phyloP scores from a whole-genome alignment of 306 rosid genomes.

The Vigna trinervia region DNA sequence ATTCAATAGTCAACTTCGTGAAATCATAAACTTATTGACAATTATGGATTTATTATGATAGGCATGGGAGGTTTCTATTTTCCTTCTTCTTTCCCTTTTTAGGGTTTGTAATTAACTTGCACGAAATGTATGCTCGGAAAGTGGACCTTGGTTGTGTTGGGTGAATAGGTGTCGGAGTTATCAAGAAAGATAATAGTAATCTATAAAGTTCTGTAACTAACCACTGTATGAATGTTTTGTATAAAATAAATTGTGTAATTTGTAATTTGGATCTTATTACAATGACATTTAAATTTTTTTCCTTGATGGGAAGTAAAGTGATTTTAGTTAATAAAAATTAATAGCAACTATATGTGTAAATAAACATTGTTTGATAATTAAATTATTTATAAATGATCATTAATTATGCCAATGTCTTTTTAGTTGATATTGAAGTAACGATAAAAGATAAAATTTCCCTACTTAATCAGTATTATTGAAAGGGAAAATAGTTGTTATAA shows the following conservation, averaged over 20 bases:
- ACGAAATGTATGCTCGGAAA: constrained; percentile 1
- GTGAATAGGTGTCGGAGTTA: not conserved
- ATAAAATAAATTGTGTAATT: not conserved
- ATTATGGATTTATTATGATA: constrained; percentile 18
- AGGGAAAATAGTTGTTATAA: no score
- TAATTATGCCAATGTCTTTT: no score
- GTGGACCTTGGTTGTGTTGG: not conserved
- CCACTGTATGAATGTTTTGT: not conserved
- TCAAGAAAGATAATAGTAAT: not conserved
- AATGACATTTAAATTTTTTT: not conserved
- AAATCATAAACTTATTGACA: not conserved
- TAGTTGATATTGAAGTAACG: no score
- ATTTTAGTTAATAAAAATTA: not conserved
- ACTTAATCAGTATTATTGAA: no score
- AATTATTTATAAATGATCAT: no score
- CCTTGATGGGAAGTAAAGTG: not conserved
- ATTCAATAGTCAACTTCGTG: constrained; percentile 15
- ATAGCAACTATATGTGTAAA: not conserved
- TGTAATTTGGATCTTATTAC: not conserved
- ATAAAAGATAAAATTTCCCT: no score
- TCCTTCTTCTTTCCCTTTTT: not conserved
- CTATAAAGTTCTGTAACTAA: not conserved
- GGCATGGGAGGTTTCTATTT: not conserved
- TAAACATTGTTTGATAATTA: no score
- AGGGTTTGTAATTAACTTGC: constrained; percentile 10